Evolutionary conservation across 2,329 filamentous ascomycete genomes (phyloP), one percentile per base, ranked within the genome.

Genomic region (Penicillium sp.): DNA sequence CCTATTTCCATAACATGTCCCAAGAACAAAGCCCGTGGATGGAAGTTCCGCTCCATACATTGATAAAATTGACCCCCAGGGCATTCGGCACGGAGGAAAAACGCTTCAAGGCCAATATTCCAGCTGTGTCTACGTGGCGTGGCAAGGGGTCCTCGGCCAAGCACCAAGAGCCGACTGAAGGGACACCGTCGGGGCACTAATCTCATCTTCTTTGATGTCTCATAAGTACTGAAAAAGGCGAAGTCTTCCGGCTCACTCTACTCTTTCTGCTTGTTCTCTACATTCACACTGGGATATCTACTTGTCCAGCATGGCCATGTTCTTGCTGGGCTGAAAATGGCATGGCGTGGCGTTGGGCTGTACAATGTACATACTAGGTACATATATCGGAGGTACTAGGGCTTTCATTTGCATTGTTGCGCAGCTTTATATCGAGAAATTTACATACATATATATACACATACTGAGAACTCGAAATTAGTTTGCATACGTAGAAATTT

Each of bases 1-100:
- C 94, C 28, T 99, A 99, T 74, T 99, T 97, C 73, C 96, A 97
- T 89, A 96, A 97, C 68, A 91, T 94, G 67, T 88, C 91, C 55
- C 94, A 97, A 74, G 86, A 92, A 65, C 84, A 90, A 74, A 94
- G 89, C 63, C 94, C 94, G 0, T 99, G 94, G 94, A 96, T 97
- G 89, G 93, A 97, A 68, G 94, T 99, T 8, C 94, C 94, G 6
- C 81, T 99, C 60, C 94, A 99, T 73, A 96, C 91, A 8, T 81
- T 99, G 48, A 97, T 99, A 77, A 97, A 97, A 77, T 81, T 99
- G 52, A 97, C 94, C 5, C 94, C 94, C 2, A 86, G 90, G 60
- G 94, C 94, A 7, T 99, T 99, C 71, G 90, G 89, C 49, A 99
- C 94, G 1, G 87, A 96, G 58, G 91, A 97, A 70, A 84, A 94